Evolutionary conservation across 305 asterid genomes (phyloP), one percentile per base, ranked within the genome.

Genomic region (Salvia sclarea): DNA sequence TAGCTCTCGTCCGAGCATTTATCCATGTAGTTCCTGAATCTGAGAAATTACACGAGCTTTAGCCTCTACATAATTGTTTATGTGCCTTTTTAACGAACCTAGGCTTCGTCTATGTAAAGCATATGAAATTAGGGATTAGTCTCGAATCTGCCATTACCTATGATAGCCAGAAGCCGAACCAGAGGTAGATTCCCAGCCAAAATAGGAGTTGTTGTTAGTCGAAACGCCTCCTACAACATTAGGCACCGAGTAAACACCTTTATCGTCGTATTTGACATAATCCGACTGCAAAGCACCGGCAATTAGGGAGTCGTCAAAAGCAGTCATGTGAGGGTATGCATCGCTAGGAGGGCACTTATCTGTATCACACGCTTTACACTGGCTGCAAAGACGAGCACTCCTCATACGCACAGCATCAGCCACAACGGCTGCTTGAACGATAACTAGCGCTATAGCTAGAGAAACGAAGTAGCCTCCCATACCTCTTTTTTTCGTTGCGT

Each of bases 11-110:
- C 72, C 0, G 92, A 82, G 76, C 90, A 85, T 75, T 81, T 88
- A 74, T 80, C 88, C 90, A 84, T 85, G 69, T 85, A 85, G 83
- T 84, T 84, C 73, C 84, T 85, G 79, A 85, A 88, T 71, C 88
- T 88, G 80, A 35, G 65, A 69, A 30, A 21, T 48, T 8, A 10
- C 22, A 54, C 31, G 35, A 72, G 35, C 8, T 9, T 14, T 47
- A 24, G 30, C 48, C n/a, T n/a, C n/a, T 22, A 38, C 50, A 33
- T 37, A 40, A 58, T 25, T 11, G 14, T 16, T 37, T 60, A 6
- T 24, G 30, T 38, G 8, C 38, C 41, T 66, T 8, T 24, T 4
- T 1, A 13, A 50, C 49, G 44, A 50, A 43, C 40, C 8, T 9
- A 10, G 17, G 11, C 53, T 24, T 40, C 11, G 44, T 14, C 17